Evolutionary conservation across 2,329 filamentous ascomycete genomes (phyloP).

Genomic region (Apiospora phragmitis): DNA sequence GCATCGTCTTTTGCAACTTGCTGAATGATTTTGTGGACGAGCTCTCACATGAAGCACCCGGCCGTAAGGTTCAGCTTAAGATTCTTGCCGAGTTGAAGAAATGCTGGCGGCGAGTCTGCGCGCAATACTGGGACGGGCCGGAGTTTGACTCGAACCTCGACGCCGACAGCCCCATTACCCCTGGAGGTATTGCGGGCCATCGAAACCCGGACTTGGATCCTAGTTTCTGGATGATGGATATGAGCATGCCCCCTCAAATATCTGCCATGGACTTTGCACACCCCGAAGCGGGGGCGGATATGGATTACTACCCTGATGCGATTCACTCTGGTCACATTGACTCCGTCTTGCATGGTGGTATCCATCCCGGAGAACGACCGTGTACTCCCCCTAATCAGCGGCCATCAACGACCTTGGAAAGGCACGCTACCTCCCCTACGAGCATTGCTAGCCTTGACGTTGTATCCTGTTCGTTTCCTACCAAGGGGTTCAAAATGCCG

Average conservation of each 20-base stretch:
- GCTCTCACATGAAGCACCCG: conserved; percentile 44
- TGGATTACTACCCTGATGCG: conserved; percentile 48
- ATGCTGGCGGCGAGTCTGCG: conserved; percentile 91
- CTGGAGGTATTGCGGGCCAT: conserved; percentile 71
- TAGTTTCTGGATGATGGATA: conserved; percentile 51
- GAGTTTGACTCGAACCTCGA: conserved; percentile 63
- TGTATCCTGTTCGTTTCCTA: conserved; percentile 64
- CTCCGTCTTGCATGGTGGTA: conserved; percentile 39
- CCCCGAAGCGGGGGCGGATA: conserved; percentile 27
- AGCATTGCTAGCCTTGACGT: conserved; percentile 62
- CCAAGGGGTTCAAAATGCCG: conserved; percentile 45
- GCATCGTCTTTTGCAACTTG: conserved; percentile 75
- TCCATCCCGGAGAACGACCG: conserved; percentile 36
- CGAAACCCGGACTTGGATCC: conserved; percentile 57
- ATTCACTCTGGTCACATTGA: conserved; percentile 50
- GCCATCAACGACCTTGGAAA: conserved; percentile 21
- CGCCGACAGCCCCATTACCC: conserved; percentile 67
- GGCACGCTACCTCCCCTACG: conserved; percentile 49
- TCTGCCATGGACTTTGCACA: conserved; percentile 38
- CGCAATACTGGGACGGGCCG: conserved; percentile 81
- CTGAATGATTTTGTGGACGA: conserved; percentile 70
- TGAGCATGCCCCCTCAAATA: conserved; percentile 45
- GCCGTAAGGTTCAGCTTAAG: conserved; percentile 65
- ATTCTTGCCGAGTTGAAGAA: conserved; percentile 94
- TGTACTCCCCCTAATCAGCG: conserved; percentile 45